Percentiles rank a stretch among this genome's conserved stretches.
Conservation (phyloP, 805 yeast genomes). For the Ogataea pignaliae region DNA sequence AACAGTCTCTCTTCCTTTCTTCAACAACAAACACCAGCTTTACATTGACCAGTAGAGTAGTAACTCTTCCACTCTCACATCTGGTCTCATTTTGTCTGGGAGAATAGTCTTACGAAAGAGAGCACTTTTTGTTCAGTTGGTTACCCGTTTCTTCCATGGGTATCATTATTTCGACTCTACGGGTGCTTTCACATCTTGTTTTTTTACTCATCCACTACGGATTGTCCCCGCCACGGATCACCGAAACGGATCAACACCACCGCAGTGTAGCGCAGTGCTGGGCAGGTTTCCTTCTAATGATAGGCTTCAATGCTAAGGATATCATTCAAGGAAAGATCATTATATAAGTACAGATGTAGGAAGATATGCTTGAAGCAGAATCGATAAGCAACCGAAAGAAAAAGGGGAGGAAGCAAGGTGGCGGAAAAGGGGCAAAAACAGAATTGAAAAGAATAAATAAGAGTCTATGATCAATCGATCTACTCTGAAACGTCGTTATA, state of each 20-base stretch:
- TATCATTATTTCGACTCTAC: constrained; percentile 20
- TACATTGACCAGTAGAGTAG: constrained; percentile 20
- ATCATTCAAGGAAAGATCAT: neutral
- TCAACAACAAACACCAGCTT: constrained; percentile 19
- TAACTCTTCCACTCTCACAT: constrained; percentile 3
- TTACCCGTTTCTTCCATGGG: constrained; percentile 1
- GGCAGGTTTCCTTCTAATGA: too few relatives aligned
- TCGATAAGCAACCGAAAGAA: too few relatives aligned
- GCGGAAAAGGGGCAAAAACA: neutral
- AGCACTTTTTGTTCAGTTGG: constrained; percentile 22
- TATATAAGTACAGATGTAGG: neutral
- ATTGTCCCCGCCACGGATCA: too few relatives aligned
- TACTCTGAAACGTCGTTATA: constrained; percentile 29
- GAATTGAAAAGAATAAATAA: neutral
- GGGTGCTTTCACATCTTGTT: constrained; percentile 15
- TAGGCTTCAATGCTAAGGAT: too few relatives aligned
- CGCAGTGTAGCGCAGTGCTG: too few relatives aligned
- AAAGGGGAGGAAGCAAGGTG: neutral
- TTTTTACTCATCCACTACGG: too few relatives aligned
- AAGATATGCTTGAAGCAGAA: neutral
- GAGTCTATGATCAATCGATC: neutral
- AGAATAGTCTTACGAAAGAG: constrained; percentile 6
- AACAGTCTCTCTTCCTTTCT: constrained; percentile 2
- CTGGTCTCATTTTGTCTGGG: constrained; percentile 24
- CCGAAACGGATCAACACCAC: too few relatives aligned